phyloP scores from a whole-genome alignment of 2,329 filamentous ascomycete species.

The Fusarium oxysporum region DNA sequence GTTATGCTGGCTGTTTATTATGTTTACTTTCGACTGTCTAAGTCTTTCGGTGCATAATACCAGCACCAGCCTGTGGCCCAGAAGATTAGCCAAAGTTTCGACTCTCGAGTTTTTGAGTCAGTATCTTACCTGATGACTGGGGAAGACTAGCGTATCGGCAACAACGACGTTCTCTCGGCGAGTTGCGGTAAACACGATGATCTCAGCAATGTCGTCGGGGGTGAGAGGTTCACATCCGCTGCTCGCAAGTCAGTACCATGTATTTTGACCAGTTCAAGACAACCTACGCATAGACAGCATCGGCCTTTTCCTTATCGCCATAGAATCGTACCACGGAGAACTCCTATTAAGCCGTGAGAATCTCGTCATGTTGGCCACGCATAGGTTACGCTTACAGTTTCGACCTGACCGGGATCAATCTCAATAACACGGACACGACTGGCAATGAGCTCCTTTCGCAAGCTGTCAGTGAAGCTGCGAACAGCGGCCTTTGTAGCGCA shows the following conservation, averaged over 20 bases:
- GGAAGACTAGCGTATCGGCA: slow-evolving; percentile 87
- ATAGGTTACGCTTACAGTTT: slow-evolving; percentile 71
- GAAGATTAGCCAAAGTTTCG: slow-evolving; percentile 8
- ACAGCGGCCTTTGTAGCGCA: slow-evolving; percentile 94
- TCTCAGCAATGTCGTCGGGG: slow-evolving; percentile 89
- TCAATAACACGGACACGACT: slow-evolving; percentile 86
- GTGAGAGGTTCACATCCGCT: slow-evolving; percentile 85
- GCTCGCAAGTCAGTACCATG: slow-evolving; percentile 3
- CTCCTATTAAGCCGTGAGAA: slow-evolving; percentile 62
- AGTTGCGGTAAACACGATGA: slow-evolving; percentile 86
- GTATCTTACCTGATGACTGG: slow-evolving; percentile 81
- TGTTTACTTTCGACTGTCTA: not conserved
- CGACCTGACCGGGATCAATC: slow-evolving; percentile 91
- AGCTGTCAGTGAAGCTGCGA: slow-evolving; percentile 82
- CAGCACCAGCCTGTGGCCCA: slow-evolving; percentile 47
- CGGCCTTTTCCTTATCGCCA: slow-evolving; percentile 89
- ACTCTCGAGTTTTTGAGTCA: too few relatives aligned
- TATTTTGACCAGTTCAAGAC: not conserved
- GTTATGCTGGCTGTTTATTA: not conserved
- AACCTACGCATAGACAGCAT: slow-evolving; percentile 85
- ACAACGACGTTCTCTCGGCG: slow-evolving; percentile 91
- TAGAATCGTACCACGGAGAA: slow-evolving; percentile 91
- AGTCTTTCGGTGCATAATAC: slow-evolving; percentile 48
- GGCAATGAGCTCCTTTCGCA: slow-evolving; percentile 85
- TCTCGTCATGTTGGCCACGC: not conserved